phyloP scores from a whole-genome alignment of 2,329 filamentous ascomycete species.

The Sporothrix schenckii region DNA sequence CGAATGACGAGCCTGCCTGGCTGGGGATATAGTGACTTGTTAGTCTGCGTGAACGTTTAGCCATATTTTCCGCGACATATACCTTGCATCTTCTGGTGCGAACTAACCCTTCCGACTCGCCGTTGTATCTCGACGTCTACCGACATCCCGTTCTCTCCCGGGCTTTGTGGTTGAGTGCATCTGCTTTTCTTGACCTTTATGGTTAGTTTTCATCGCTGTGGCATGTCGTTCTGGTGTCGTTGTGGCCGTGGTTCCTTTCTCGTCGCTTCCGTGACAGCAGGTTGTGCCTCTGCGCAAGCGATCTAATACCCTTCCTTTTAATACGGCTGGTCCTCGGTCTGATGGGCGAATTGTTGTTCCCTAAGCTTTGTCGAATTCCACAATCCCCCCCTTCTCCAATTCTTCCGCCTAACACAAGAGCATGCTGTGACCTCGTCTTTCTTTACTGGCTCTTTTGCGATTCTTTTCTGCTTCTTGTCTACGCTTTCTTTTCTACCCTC shows the following conservation, averaged over 20 bases:
- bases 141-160: constrained; percentile 27
- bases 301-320: not conserved
- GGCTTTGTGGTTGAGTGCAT: not conserved
- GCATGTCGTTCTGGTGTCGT: not conserved
- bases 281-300: not conserved
- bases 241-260: not conserved
- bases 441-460: constrained; percentile 7
- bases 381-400: constrained; percentile 9
- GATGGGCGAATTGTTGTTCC: constrained; percentile 27
- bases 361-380: constrained; percentile 7
- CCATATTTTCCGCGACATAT: not conserved
- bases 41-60: constrained; percentile 23
- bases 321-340: not conserved
- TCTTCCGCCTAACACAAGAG: constrained; percentile 22
- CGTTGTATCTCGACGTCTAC: not conserved
- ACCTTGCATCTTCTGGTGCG: not conserved
- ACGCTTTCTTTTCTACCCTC: not conserved
- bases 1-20: not conserved
- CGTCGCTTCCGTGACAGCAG: not conserved
- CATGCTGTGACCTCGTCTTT: constrained; percentile 13
- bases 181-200: not conserved
- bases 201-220: not conserved
- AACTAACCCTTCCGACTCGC: constrained; percentile 5
- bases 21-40: not conserved
- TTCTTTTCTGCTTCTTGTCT: not conserved